Base-by-base conservation (phyloP, 768 basidiomycete species). In the Floccularia luteovirens region DNA sequence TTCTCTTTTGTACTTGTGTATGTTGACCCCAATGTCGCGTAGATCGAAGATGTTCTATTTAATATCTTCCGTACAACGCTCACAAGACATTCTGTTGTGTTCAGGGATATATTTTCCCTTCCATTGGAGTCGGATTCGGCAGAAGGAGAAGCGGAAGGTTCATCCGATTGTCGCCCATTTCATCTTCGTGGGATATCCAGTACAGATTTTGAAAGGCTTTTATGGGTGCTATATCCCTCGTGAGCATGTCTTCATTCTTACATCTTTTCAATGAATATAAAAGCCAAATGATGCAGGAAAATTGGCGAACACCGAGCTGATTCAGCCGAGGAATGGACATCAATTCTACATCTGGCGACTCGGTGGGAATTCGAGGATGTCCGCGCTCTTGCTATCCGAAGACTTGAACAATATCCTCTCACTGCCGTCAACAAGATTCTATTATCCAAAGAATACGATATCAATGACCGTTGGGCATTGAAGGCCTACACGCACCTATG, bases 291-390 rank as follows among this genome's bases (percentile, higher is more conserved):
- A 34, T 17, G 6, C 20, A 34, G 32, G 32, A 34, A 34, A 7
- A 8, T 8, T 17, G 32, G 32, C 6, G 8, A 34, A 17, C 32
- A 34, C 20, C 32, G 32, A 8, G 32, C 32, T 17, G 6, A 12
- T 19, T 34, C 32, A 7, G 32, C 8, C 20, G 43, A 45, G 5
- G 48, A 54, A 37, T 66, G 69, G 65, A 38, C 50, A 10, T 49
- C 59, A 0, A 58, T 66, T 24, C 46, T 62, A 19, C 54, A 56
- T 36, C 38, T 67, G n/a, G 49, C 65, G 12, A 52, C 40, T 7
- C 58, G 56, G 53, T 70, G 65, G 62, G 53, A 60, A 5, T 61
- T 60, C 31, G 43, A 53, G 3, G 13, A 34, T 8, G 30, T 62
- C 19, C 52, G 56, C 22, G 41, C 48, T 14, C 23, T 50, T 13